Base-by-base conservation (phyloP, 2,329 filamentous ascomycete genomes). In the Penicillium freii region DNA sequence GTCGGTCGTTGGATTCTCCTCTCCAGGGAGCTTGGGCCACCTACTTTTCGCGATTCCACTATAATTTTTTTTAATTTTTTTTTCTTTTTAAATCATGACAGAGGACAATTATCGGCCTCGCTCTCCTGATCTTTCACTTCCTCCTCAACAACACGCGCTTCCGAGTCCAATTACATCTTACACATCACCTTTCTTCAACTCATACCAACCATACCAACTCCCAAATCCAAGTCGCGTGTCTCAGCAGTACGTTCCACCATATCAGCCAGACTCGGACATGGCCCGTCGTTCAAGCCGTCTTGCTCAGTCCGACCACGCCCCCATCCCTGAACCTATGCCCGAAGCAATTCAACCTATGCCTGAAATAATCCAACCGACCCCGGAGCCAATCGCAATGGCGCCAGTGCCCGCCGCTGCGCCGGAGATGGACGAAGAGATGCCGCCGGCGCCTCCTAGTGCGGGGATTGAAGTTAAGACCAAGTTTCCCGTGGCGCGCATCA, bases 401-500 rank as follows among this genome's bases (percentile, higher is more conserved):
- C 63, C 66, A 21, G 65, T 69, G 43, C 47, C 56, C 33, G 52
- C 50, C 5, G 53, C 46, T 7, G 60, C 61, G 46, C 46, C 53
- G 17, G 39, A 51, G 39, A 43, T 51, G 11, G 19, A 19, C 0
- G 29, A 50, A 21, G 39, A 52, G 21, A 33, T 45, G 40, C 39
- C 50, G 8, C 39, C 50, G 38, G 61, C 71, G 42, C 66, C 69
- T 42, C 69, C 74, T 46, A 70, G 72, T 51, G 75, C 86, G 77
- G 73, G 84, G 74, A 77, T 96, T 77, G 75, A 91, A 43, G 91
- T 99, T 67, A 90, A 86, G 75, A 97, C 93, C 34, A 97, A 97
- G 70, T 99, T 99, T 70, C 94, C 94, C 1, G 96, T 96, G 33
- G 94, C 94, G 15, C 85, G 94, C 61, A 99, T 99, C 80, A 99